phyloP scores from a whole-genome alignment of 2,329 filamentous ascomycete genomes.

The Ceratocystis huliohia region DNA sequence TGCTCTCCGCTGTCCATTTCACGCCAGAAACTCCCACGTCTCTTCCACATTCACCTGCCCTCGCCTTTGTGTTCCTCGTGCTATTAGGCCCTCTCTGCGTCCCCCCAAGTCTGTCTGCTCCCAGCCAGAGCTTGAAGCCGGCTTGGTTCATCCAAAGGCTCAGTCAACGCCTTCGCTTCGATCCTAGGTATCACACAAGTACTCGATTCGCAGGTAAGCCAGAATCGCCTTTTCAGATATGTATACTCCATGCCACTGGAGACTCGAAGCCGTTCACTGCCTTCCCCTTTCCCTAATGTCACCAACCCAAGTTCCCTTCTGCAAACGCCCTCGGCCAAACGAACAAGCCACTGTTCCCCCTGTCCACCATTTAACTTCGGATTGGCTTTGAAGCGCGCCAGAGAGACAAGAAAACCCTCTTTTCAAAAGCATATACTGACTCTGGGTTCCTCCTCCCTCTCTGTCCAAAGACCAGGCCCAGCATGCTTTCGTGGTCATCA shows the following conservation, averaged over 20 bases:
- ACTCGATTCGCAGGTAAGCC: neutral
- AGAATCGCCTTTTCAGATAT: neutral
- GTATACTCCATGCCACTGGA: neutral
- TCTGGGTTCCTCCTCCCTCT: neutral
- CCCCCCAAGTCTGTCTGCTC: neutral
- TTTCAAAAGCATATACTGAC: neutral
- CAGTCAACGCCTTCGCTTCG: neutral
- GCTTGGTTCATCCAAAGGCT: neutral
- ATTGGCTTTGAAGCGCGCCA: neutral
- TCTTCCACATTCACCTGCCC: neutral
- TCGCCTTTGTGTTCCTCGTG: neutral
- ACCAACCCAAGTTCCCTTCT: neutral
- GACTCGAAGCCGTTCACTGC: neutral
- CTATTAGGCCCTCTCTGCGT: neutral
- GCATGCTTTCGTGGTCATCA: constrained; percentile 52
- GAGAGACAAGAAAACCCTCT: neutral
- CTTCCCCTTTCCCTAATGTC: neutral
- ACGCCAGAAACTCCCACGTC: neutral
- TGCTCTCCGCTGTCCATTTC: neutral
- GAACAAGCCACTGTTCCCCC: neutral
- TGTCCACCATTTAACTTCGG: neutral
- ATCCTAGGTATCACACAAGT: neutral
- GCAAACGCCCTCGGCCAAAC: constrained; percentile 5
- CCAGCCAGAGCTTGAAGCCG: neutral
- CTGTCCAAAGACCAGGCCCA: neutral